These are phyloP conservation scores for Nannochloropsis granulata DNA, from an alignment of 108 stramenopile species.

Conservation along the genomic window DNA sequence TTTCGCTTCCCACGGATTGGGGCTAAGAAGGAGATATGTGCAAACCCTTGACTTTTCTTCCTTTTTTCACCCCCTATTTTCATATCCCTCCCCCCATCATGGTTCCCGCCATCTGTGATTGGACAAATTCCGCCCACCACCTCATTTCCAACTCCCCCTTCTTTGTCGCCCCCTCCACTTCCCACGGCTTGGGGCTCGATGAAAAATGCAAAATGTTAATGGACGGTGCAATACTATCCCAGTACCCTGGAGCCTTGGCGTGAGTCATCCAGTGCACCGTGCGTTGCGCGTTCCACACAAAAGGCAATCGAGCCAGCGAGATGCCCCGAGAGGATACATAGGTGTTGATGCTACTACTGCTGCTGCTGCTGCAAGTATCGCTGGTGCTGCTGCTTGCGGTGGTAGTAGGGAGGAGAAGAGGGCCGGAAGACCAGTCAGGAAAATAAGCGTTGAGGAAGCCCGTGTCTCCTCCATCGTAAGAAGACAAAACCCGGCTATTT, in stretches of 20 bases:
- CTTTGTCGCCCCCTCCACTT: slow-evolving; percentile 7
- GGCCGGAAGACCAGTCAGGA: slow-evolving; percentile 50
- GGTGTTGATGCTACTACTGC: background rate
- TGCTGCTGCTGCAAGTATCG: background rate
- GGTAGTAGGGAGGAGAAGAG: background rate
- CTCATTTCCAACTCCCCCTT: slow-evolving; percentile 27
- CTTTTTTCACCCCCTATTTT: too few relatives aligned
- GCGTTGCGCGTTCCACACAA: slow-evolving; percentile 63
- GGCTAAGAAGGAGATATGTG: too few relatives aligned
- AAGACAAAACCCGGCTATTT: slow-evolving; percentile 21
- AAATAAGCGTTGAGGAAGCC: slow-evolving; percentile 70
- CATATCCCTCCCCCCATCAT: too few relatives aligned
- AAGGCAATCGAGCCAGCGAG: slow-evolving; percentile 44
- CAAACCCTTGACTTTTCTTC: too few relatives aligned
- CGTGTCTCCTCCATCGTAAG: slow-evolving; percentile 70
- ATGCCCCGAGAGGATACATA: background rate
- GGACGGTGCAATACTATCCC: slow-evolving; percentile 43
- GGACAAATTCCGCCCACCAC: slow-evolving; percentile 16
- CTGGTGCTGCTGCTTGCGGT: background rate
- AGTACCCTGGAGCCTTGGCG: slow-evolving; percentile 48
- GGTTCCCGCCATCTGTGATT: background rate
- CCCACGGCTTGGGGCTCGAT: slow-evolving; percentile 67
- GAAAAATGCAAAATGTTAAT: slow-evolving; percentile 54
- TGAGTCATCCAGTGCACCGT: slow-evolving; percentile 54
- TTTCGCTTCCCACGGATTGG: too few relatives aligned